Conservation (phyloP, 192 early-diverging fungal genomes). For the Chytriomyces sp. region DNA sequence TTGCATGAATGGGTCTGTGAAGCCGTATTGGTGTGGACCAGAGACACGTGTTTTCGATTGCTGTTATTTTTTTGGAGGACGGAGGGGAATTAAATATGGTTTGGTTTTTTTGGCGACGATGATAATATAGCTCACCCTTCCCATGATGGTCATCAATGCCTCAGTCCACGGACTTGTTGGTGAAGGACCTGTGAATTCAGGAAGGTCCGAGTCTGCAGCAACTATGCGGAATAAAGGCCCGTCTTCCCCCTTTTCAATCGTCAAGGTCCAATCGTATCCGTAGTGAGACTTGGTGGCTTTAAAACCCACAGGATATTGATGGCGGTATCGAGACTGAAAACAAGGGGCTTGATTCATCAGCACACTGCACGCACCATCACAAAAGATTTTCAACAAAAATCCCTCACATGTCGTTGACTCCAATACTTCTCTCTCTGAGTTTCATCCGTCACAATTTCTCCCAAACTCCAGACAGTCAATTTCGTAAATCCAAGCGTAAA, state of each 20-base stretch:
- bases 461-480: slow-evolving; percentile 32
- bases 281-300: slow-evolving; percentile 37
- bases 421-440: slow-evolving; percentile 23
- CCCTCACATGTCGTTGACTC: slow-evolving; percentile 30
- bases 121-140: slow-evolving; percentile 16
- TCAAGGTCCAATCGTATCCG: slow-evolving; percentile 41
- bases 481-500: slow-evolving; percentile 33
- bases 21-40: slow-evolving; percentile 35
- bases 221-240: slow-evolving; percentile 30
- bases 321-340: slow-evolving; percentile 34
- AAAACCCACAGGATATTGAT: slow-evolving; percentile 39
- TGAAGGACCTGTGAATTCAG: slow-evolving; percentile 24
- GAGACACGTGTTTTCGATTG: slow-evolving; percentile 34
- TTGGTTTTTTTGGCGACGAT: too few relatives aligned
- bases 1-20: slow-evolving; percentile 40
- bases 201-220: slow-evolving; percentile 19
- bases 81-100: not conserved
- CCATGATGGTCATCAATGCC: slow-evolving; percentile 25
- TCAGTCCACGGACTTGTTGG: slow-evolving; percentile 40
- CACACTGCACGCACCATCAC: not conserved
- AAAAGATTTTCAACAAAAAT: not conserved
- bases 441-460: slow-evolving; percentile 23
- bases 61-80: not conserved
- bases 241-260: slow-evolving; percentile 34
- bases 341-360: too few relatives aligned